Evolutionary conservation across 306 rosid genomes (phyloP).

Genomic region (Trifolium subterraneum): DNA sequence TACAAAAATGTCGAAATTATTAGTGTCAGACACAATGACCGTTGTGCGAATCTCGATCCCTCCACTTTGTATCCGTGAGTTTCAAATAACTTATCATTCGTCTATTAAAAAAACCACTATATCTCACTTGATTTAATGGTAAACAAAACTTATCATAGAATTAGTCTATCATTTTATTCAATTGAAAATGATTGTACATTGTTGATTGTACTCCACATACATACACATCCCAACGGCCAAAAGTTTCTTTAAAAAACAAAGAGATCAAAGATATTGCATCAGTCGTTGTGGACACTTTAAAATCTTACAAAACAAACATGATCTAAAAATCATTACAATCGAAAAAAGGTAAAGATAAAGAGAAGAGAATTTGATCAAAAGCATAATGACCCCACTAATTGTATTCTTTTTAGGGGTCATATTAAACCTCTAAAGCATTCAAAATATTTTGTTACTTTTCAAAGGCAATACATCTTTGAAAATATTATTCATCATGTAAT

Average conservation of each 20-base stretch:
- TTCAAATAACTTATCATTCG: too few species aligned
- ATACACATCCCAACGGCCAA: slow-evolving; percentile 56
- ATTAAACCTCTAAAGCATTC: slow-evolving; percentile 55
- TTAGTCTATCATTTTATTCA: not conserved
- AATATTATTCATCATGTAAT: slow-evolving; percentile 27
- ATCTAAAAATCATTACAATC: slow-evolving; percentile 59
- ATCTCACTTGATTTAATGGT: too few species aligned
- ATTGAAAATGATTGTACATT: slow-evolving; percentile 15
- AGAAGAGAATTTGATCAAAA: slow-evolving; percentile 50
- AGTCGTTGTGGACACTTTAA: slow-evolving; percentile 46
- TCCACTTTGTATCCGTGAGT: too few species aligned
- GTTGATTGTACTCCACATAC: slow-evolving; percentile 30
- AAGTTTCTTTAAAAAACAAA: slow-evolving; percentile 56
- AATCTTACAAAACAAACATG: slow-evolving; percentile 49
- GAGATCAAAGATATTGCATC: slow-evolving; percentile 51
- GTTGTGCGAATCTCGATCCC: too few species aligned
- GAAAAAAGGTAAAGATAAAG: slow-evolving; percentile 51
- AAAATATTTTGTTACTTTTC: slow-evolving; percentile 54
- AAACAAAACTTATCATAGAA: too few species aligned
- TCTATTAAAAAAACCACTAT: too few species aligned
- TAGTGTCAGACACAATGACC: too few species aligned
- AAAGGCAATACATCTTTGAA: slow-evolving; percentile 57
- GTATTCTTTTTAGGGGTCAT: slow-evolving; percentile 80
- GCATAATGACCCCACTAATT: slow-evolving; percentile 61
- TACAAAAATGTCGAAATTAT: too few species aligned